phyloP scores from a whole-genome alignment of 225 moss, liverwort and hornwort species.

The Bryum argenteum region DNA sequence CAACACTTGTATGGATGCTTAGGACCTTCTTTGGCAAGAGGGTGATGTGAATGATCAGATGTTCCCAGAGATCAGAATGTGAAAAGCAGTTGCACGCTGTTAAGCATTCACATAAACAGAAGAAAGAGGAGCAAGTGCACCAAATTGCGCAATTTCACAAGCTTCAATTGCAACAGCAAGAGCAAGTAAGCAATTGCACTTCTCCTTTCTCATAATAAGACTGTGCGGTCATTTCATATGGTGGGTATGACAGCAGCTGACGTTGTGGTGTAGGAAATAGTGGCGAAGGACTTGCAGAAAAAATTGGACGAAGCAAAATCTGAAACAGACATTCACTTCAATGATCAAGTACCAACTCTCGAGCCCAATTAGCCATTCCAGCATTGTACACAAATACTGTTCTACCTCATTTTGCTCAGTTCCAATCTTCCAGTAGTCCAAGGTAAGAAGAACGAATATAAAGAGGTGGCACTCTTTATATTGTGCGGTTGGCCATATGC shows the following conservation, averaged over 20 bases:
- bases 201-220: slow-evolving; percentile 2
- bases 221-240: background rate
- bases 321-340: slow-evolving; percentile 33
- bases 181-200: slow-evolving; percentile 49
- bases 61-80: slow-evolving; percentile 53
- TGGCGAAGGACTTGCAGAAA: slow-evolving; percentile 25
- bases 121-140: slow-evolving; percentile 56
- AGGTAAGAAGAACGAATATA: background rate
- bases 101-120: slow-evolving; percentile 51
- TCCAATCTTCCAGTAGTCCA: background rate
- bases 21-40: background rate
- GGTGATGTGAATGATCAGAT: slow-evolving; percentile 7
- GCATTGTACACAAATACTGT: background rate
- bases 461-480: slow-evolving; percentile 4
- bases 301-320: slow-evolving; percentile 35
- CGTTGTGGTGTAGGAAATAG: slow-evolving; percentile 30
- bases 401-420: background rate
- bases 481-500: background rate
- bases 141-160: slow-evolving; percentile 46
- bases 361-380: no score
- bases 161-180: slow-evolving; percentile 42
- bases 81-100: slow-evolving; percentile 43
- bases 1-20: background rate
- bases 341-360: slow-evolving; percentile 41
- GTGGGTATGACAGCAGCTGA: slow-evolving; percentile 17